Percentiles rank a stretch among this genome's conserved stretches.
Conservation (phyloP, 2,329 filamentous ascomycete species). For the Tolypocladium nubicola region DNA sequence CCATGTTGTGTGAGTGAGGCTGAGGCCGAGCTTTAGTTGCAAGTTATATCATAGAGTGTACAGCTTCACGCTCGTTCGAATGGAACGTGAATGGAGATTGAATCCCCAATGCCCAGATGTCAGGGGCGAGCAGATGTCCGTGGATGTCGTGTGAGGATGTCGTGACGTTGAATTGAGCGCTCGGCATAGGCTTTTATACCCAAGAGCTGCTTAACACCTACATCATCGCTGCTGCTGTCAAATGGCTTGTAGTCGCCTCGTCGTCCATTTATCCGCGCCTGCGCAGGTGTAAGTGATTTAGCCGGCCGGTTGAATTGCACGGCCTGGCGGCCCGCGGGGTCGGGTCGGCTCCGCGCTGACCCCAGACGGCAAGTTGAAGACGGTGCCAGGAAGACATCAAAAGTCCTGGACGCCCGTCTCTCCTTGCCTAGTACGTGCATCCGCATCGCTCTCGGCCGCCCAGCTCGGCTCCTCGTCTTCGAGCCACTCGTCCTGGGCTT, state of each 20-base stretch:
- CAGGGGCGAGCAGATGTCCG: neutral
- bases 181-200: neutral
- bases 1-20: neutral
- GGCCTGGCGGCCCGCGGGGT: neutral
- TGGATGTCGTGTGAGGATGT: neutral
- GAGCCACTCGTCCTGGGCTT: conserved; percentile 66
- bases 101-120: neutral
- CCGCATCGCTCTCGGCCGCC: conserved; percentile 31
- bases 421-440: conserved; percentile 27
- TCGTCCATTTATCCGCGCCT: neutral
- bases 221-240: neutral
- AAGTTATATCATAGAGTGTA: neutral
- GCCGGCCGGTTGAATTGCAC: neutral
- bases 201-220: neutral
- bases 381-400: conserved; percentile 22
- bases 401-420: conserved; percentile 68
- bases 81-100: neutral
- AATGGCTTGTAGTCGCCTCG: neutral
- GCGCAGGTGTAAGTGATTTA: no score
- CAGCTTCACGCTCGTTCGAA: no score
- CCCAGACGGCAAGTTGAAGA: neutral
- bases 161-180: neutral
- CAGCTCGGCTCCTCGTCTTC: conserved; percentile 67
- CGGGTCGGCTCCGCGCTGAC: neutral
- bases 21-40: no score